phyloP scores from a whole-genome alignment of 495 filamentous ascomycete genomes.

The Penicillium nucicola region DNA sequence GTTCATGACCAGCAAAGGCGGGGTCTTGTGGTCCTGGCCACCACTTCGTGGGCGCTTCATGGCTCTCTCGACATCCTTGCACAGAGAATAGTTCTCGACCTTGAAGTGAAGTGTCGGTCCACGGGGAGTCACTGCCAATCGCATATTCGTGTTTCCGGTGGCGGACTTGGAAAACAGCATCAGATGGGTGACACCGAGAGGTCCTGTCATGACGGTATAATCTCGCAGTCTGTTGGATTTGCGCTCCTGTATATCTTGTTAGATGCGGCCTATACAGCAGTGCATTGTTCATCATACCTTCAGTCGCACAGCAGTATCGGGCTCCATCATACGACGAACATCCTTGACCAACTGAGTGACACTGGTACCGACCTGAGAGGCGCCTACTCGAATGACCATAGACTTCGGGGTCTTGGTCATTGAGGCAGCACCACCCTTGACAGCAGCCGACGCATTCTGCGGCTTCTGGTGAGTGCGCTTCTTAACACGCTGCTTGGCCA shows the following conservation, averaged over 20 bases:
- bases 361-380: constrained; percentile 87
- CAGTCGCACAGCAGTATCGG: constrained; percentile 82
- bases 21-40: constrained; percentile 75
- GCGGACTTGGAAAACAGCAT: constrained; percentile 89
- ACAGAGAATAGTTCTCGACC: constrained; percentile 94
- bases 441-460: constrained; percentile 54
- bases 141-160: constrained; percentile 87
- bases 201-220: constrained; percentile 93
- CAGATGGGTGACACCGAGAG: constrained; percentile 89
- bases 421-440: constrained; percentile 48
- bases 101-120: constrained; percentile 92
- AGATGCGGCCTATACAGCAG: not conserved
- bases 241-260: constrained; percentile 59
- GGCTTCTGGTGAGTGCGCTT: constrained; percentile 82
- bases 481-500: constrained; percentile 82
- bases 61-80: constrained; percentile 80
- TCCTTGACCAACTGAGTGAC: constrained; percentile 90
- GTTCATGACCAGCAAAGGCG: constrained; percentile 96
- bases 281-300: constrained; percentile 39
- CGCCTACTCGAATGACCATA: constrained; percentile 98
- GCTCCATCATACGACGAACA: constrained; percentile 92
- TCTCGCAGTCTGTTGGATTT: constrained; percentile 86
- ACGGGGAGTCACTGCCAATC: constrained; percentile 82
- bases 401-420: constrained; percentile 72
- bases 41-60: constrained; percentile 77